Conservation (phyloP, 2,329 filamentous ascomycete species). For the Colletotrichum camelliae region DNA sequence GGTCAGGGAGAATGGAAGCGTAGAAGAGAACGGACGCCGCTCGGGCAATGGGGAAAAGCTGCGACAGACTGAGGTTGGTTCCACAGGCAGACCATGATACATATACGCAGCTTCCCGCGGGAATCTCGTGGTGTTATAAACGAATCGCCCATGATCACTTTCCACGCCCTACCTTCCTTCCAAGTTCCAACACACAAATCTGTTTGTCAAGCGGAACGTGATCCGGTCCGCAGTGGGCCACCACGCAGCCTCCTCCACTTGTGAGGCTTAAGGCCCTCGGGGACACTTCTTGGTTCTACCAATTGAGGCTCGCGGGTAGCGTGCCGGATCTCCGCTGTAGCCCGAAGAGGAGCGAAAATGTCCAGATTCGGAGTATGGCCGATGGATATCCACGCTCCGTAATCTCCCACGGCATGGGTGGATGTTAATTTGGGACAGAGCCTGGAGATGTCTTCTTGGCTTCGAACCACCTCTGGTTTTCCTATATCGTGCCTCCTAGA, state of each 20-base stretch:
- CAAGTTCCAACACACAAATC: neutral
- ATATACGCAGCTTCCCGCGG: neutral
- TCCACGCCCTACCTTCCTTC: neutral
- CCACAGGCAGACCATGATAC: neutral
- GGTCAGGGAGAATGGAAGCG: neutral
- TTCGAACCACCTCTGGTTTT: neutral
- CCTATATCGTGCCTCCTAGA: neutral
- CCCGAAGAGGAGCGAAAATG: neutral
- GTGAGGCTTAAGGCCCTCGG: neutral
- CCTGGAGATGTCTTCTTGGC: neutral
- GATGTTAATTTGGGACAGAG: neutral
- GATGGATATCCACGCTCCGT: neutral
- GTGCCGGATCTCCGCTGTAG: neutral
- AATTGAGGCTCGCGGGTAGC: neutral
- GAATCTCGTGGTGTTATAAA: neutral
- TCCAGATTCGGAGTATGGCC: neutral
- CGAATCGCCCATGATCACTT: neutral
- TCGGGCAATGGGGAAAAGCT: neutral
- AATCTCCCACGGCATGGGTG: neutral
- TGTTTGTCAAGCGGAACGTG: neutral
- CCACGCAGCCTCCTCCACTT: neutral
- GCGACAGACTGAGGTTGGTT: neutral
- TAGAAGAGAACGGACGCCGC: neutral
- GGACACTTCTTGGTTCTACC: neutral
- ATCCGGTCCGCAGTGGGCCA: neutral